Evolutionary conservation across 441 rosid species (phyloP).

Genomic region (Adansonia grandidieri): DNA sequence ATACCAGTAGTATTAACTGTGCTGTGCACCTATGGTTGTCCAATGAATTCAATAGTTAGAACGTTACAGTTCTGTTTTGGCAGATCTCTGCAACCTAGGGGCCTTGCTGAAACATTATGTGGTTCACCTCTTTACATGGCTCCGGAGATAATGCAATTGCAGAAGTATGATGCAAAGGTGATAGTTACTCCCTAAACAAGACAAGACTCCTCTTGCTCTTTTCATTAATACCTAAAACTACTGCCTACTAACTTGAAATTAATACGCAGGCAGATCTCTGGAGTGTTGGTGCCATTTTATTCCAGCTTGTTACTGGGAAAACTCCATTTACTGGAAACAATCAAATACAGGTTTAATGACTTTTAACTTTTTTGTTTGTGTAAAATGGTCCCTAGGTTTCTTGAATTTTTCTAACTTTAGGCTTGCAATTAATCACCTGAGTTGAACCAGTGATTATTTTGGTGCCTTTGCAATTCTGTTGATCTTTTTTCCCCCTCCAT

Average conservation of each 20-base stretch:
- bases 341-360: slow-evolving; percentile 73
- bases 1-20: background rate
- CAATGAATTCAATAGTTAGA: slow-evolving; percentile 10
- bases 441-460: slow-evolving; percentile 14
- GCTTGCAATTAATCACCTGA: slow-evolving; percentile 24
- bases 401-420: background rate
- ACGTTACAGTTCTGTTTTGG: slow-evolving; percentile 14
- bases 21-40: background rate
- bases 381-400: background rate
- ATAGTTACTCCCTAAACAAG: slow-evolving; percentile 28
- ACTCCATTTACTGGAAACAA: slow-evolving; percentile 92
- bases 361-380: slow-evolving; percentile 17
- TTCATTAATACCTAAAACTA: slow-evolving; percentile 2
- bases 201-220: slow-evolving; percentile 7
- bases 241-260: slow-evolving; percentile 42
- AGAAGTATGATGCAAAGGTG: slow-evolving; percentile 36
- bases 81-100: too few species aligned
- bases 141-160: too few species aligned
- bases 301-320: slow-evolving; percentile 91
- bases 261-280: slow-evolving; percentile 97
- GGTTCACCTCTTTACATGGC: too few species aligned
- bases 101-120: too few species aligned
- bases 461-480: slow-evolving; percentile 23
- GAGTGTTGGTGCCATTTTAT: slow-evolving; percentile 97
- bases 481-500: slow-evolving; percentile 23